A percentile compares a stretch with the other conserved stretches of the same genome.
Evolutionary conservation across 768 basidiomycete species (phyloP).

Genomic region (Hericium rajendrae): DNA sequence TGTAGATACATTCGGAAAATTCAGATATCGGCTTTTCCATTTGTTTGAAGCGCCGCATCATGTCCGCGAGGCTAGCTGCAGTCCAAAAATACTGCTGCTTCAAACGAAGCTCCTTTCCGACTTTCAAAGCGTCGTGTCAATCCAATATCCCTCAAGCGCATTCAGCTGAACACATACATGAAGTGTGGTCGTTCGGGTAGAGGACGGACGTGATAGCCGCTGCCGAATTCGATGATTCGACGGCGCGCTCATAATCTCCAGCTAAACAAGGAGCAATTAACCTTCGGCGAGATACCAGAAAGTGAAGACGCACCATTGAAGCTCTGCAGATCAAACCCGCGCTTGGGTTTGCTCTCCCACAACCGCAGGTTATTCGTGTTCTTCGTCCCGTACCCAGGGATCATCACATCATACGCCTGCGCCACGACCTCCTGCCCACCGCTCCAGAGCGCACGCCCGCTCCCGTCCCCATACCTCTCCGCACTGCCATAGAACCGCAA

Average conservation of each 20-base stretch:
- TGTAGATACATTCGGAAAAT: constrained; percentile 63
- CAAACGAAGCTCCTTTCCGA: constrained; percentile 80
- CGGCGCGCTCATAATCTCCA: constrained; percentile 87
- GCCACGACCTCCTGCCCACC: constrained; percentile 94
- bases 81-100: constrained; percentile 99
- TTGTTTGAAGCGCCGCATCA: constrained; percentile 89
- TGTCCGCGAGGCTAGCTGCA: constrained; percentile 79
- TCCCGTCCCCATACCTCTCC: constrained; percentile 50
- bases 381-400: constrained; percentile 77
- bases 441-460: constrained; percentile 53
- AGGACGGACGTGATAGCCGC: constrained; percentile 90
- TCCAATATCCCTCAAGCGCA: not conserved
- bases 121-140: constrained; percentile 24
- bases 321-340: constrained; percentile 87
- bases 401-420: constrained; percentile 90
- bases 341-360: constrained; percentile 81
- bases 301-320: constrained; percentile 64
- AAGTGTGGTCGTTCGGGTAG: constrained; percentile 91
- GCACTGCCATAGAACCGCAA: constrained; percentile 86
- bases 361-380: constrained; percentile 85
- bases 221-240: constrained; percentile 83
- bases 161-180: constrained; percentile 18
- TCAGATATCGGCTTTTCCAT: constrained; percentile 68
- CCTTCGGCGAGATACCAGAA: not conserved
- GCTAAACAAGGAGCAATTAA: constrained; percentile 33